A percentile compares a stretch with the other conserved stretches of the same genome.
Conservation (phyloP, 148 eudicot species). For the Vaccinium myrtillus region DNA sequence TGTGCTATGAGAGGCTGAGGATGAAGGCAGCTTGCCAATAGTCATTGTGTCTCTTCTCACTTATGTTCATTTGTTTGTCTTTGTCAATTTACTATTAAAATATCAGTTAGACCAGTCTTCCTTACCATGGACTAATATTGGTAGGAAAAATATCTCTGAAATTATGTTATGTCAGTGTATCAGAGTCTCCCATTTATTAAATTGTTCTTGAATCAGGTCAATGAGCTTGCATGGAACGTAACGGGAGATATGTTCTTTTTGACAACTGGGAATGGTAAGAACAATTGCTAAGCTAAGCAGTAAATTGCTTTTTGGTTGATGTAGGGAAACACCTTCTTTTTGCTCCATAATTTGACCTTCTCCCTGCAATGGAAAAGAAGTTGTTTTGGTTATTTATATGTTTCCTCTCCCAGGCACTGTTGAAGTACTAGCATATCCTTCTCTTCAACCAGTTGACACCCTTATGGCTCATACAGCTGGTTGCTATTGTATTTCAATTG, state of each 20-base stretch:
- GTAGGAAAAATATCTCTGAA: background rate
- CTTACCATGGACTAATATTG: background rate
- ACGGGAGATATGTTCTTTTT: conserved; percentile 87
- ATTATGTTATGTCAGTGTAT: background rate
- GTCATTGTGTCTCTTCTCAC: background rate
- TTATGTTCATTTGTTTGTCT: background rate
- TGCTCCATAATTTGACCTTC: background rate
- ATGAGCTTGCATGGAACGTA: conserved; percentile 94
- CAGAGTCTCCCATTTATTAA: background rate
- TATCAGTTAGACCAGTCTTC: background rate
- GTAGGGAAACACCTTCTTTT: conserved; percentile 7
- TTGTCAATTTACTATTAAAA: background rate
- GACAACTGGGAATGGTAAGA: conserved; percentile 93
- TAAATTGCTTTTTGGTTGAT: background rate
- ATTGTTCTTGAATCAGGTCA: conserved; percentile 49
- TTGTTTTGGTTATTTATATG: background rate
- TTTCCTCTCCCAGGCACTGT: conserved; percentile 60
- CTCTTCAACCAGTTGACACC: conserved; percentile 78
- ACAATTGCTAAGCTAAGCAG: conserved; percentile 12
- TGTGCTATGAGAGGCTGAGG: background rate
- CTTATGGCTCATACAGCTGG: conserved; percentile 98
- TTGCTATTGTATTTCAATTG: conserved; percentile 96
- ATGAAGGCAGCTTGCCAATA: background rate
- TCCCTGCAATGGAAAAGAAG: background rate
- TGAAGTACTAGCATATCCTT: conserved; percentile 92